phyloP scores from a whole-genome alignment of 1,284 basidiomycete genomes.

The Trichosporon asahii region DNA sequence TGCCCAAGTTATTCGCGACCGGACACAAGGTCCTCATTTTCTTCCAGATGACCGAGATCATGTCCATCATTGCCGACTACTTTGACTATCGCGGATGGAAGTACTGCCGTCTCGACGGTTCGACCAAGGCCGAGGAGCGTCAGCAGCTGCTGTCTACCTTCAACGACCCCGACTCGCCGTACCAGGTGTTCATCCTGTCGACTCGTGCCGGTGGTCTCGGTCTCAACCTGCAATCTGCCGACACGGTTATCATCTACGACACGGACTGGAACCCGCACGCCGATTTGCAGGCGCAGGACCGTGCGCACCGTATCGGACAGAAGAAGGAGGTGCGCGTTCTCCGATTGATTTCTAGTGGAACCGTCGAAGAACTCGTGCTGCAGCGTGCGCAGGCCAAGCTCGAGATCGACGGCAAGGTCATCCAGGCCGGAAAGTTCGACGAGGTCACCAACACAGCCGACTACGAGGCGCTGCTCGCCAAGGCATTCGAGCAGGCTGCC shows the following conservation, averaged over 20 bases:
- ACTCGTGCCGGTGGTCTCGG: conserved; percentile 97
- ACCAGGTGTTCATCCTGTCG: conserved; percentile 91
- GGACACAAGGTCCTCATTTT: conserved; percentile 90
- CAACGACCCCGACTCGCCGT: conserved; percentile 86
- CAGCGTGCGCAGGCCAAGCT: conserved; percentile 93
- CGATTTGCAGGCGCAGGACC: conserved; percentile 78
- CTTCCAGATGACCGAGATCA: conserved; percentile 99
- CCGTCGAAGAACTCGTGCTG: conserved; percentile 96
- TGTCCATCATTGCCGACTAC: conserved; percentile 99
- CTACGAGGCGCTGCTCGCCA: conserved; percentile 91
- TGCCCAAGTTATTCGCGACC: conserved; percentile 91
- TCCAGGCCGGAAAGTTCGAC: conserved; percentile 98
- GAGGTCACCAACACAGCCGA: conserved; percentile 98
- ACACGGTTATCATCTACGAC: conserved; percentile 87
- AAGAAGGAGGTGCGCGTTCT: conserved; percentile 97
- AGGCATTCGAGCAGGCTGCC: conserved; percentile 55
- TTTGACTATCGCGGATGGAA: conserved; percentile 85
- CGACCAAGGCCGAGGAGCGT: conserved; percentile 97
- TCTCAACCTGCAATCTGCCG: conserved; percentile 95
- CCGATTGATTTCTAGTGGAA: conserved; percentile 95
- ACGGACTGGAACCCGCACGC: conserved; percentile 91
- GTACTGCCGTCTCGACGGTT: conserved; percentile 93
- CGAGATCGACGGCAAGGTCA: conserved; percentile 99
- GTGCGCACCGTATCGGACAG: conserved; percentile 98
- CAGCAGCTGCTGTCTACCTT: conserved; percentile 84